Conservation (phyloP, 805 yeast species). For the Hanseniaspora taiwanica region DNA sequence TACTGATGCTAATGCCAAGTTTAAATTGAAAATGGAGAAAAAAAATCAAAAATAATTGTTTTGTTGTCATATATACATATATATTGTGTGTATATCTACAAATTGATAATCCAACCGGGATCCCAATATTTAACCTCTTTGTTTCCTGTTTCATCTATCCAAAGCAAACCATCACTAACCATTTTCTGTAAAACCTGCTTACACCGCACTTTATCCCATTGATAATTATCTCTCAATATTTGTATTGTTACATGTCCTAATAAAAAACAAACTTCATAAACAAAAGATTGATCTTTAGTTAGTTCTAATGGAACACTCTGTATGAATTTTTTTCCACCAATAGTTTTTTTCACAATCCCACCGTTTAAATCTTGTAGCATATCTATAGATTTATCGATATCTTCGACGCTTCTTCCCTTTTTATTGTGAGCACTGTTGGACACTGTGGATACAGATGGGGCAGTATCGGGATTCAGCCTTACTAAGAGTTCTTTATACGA, state of each 20-base stretch:
- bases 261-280: slow-evolving; percentile 64
- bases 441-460: no score
- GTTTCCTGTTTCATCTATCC: slow-evolving; percentile 48
- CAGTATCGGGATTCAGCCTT: slow-evolving; percentile 17
- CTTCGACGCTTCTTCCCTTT: slow-evolving; percentile 27
- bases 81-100: slow-evolving; percentile 2
- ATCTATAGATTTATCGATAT: slow-evolving; percentile 42
- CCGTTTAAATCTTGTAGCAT: slow-evolving; percentile 48
- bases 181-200: slow-evolving; percentile 57
- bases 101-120: slow-evolving; percentile 49
- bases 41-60: slow-evolving; percentile 1
- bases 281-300: slow-evolving; percentile 52
- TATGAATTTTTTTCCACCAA: slow-evolving; percentile 46
- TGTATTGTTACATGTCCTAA: slow-evolving; percentile 61
- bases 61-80: background rate
- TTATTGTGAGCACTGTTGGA: slow-evolving; percentile 8
- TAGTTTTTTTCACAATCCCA: slow-evolving; percentile 50
- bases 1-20: slow-evolving; percentile 57
- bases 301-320: slow-evolving; percentile 52
- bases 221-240: slow-evolving; percentile 56
- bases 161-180: slow-evolving; percentile 72
- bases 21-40: slow-evolving; percentile 30
- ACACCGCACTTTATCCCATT: slow-evolving; percentile 58
- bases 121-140: slow-evolving; percentile 49
- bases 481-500: slow-evolving; percentile 40